Evolutionary conservation across 768 basidiomycete species (phyloP), one percentile per base, ranked within the genome.

Genomic region (Boletellus sp.): DNA sequence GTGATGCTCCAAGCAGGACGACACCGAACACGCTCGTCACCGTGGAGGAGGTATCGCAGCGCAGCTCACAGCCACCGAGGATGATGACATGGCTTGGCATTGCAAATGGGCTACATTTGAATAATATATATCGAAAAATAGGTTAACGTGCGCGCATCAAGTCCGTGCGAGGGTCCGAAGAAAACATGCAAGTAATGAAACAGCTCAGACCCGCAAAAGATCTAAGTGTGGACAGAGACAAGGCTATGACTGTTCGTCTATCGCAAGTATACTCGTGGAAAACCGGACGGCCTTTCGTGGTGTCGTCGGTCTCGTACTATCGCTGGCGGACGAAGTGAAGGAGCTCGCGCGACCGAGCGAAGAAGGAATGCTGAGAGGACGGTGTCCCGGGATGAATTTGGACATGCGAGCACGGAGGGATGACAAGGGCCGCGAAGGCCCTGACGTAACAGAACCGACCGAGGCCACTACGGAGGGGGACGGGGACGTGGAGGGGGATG

Each of bases 201-300:
- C 54, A 61, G 24, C 38, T 40, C 33, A 42, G 31, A 55, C 35
- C 34, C n/a, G 23, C 16, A 42, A 4, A 48, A 45, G n/a, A 31
- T 34, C 37, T 16, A 51, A 31, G 32, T 51, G 47, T 41, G 40
- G 42, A 35, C 36, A 41, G 37, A 33, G 24, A 39, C 38, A 51
- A n/a, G 22, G 40, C 51, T 60, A 62, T 12, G 51, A 36, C 28
- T 40, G 58, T 37, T 65, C 48, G 48, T 62, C 57, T 41, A 63
- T 55, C 31, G 59, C 70, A 41, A 66, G 65, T 43, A 71, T 67
- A 53, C 75, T 71, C 22, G 73, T 69, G n/a, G 78, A 78, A 64
- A 85, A 85, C 42, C 83, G 76, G 33, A 85, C 83, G 2, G 77
- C 79, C 61, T 85, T 85, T 54, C 77, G 78, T 16, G 74, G 78